phyloP scores from a whole-genome alignment of 768 basidiomycete species.

The Lyophyllum semitale region DNA sequence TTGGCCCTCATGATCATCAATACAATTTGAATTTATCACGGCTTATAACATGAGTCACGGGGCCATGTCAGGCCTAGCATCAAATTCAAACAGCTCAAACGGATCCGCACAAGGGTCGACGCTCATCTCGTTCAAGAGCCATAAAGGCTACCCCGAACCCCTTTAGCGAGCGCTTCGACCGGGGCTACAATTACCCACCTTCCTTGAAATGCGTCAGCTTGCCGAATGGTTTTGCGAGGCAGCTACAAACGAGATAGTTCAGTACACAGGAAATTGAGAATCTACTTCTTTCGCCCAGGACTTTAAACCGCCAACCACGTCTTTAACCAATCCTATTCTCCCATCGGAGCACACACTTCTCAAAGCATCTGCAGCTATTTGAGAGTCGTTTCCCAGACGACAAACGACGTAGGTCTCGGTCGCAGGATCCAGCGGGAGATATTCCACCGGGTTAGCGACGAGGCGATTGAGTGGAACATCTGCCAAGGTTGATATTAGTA shows the following conservation, averaged over 20 bases:
- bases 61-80: no score
- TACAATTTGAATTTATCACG: no score
- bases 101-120: no score
- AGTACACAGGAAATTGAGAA: slow-evolving; percentile 80
- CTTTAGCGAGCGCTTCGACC: no score
- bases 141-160: no score
- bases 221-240: no score
- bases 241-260: slow-evolving; percentile 10
- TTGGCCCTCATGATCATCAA: no score
- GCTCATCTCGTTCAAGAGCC: no score
- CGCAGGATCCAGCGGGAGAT: slow-evolving; percentile 29
- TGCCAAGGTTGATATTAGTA: not conserved
- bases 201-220: no score
- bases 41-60: no score
- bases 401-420: slow-evolving; percentile 67
- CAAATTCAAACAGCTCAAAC: no score
- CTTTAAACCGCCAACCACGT: slow-evolving; percentile 80
- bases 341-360: slow-evolving; percentile 32
- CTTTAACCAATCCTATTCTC: slow-evolving; percentile 42
- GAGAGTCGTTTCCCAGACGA: slow-evolving; percentile 91
- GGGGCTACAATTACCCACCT: no score
- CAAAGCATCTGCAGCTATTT: slow-evolving; percentile 76
- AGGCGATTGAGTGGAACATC: slow-evolving; percentile 75
- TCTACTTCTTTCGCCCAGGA: slow-evolving; percentile 83
- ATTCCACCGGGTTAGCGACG: slow-evolving; percentile 56